A percentile compares a stretch with the other conserved stretches of the same genome.
These are phyloP conservation scores for Globisporangium iwayamae DNA, from an alignment of 352 stramenopile genomes.

Conservation along the genomic window DNA sequence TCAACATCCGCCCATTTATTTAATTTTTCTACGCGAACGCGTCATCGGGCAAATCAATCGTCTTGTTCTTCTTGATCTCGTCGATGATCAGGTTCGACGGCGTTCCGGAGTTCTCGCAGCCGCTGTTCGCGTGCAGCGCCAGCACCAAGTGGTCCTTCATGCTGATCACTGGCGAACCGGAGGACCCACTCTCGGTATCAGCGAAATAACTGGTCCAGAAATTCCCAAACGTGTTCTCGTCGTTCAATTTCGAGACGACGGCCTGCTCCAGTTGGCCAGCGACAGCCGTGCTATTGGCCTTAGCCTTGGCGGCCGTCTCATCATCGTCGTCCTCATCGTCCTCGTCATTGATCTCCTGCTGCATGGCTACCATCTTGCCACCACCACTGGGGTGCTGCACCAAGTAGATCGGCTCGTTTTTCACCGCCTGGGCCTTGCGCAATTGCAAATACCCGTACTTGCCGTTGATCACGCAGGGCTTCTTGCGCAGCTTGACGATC, in stretches of 20 bases:
- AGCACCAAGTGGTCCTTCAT: slow-evolving; percentile 38
- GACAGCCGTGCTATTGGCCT: not conserved
- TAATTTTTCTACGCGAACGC: slow-evolving; percentile 27
- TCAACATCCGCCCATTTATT: not conserved
- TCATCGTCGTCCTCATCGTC: slow-evolving; percentile 19
- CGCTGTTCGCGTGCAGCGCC: slow-evolving; percentile 44
- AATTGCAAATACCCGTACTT: slow-evolving; percentile 39
- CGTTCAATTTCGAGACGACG: slow-evolving; percentile 18
- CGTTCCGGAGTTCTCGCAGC: slow-evolving; percentile 38
- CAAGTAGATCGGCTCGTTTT: slow-evolving; percentile 47
- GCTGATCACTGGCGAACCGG: slow-evolving; percentile 43
- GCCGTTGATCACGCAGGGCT: slow-evolving; percentile 24
- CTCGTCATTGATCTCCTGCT: slow-evolving; percentile 36
- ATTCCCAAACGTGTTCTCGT: slow-evolving; percentile 23
- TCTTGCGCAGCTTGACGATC: slow-evolving; percentile 34
- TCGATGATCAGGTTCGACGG: slow-evolving; percentile 37
- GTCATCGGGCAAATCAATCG: slow-evolving; percentile 27
- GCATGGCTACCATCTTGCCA: slow-evolving; percentile 32
- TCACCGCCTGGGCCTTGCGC: slow-evolving; percentile 19
- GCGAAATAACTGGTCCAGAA: slow-evolving; percentile 46
- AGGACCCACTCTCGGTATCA: slow-evolving; percentile 43
- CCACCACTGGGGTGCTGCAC: slow-evolving; percentile 42
- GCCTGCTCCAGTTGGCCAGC: slow-evolving; percentile 7
- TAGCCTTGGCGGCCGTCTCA: not conserved
- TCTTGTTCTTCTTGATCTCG: slow-evolving; percentile 31